These are phyloP conservation scores for Fraxinus paxiana DNA, from an alignment of 305 asterid species.

Conservation along the genomic window DNA sequence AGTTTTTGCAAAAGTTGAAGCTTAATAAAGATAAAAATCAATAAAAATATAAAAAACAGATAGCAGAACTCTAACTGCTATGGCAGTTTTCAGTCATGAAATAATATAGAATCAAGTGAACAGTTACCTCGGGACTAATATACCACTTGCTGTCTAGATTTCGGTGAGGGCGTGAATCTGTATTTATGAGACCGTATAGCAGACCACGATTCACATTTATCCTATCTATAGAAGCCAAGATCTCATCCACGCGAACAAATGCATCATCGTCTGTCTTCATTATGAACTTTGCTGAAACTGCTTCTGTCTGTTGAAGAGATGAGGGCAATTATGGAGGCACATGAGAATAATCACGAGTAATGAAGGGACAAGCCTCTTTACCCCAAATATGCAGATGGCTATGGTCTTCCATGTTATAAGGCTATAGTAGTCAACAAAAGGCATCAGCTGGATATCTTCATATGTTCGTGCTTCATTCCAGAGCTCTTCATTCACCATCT, in stretches of 20 bases:
- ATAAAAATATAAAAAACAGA: neutral
- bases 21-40: neutral
- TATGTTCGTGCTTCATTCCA: constrained; percentile 95
- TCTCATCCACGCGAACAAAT: constrained; percentile 88
- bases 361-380: constrained; percentile 40
- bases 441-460: constrained; percentile 88
- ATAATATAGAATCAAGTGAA: constrained; percentile 18
- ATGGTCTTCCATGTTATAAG: constrained; percentile 90
- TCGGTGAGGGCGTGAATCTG: constrained; percentile 79
- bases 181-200: constrained; percentile 81
- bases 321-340: constrained; percentile 38
- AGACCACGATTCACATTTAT: constrained; percentile 53
- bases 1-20: neutral
- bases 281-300: constrained; percentile 68
- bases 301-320: constrained; percentile 72
- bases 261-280: constrained; percentile 99
- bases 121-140: constrained; percentile 72
- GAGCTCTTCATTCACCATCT: constrained; percentile 92
- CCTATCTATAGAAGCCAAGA: constrained; percentile 57
- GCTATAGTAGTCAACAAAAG: constrained; percentile 87
- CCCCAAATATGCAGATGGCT: constrained; percentile 94
- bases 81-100: constrained; percentile 5
- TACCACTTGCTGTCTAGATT: constrained; percentile 88
- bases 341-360: constrained; percentile 21
- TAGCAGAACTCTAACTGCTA: neutral